Percentiles rank a stretch among this genome's conserved stretches.
phyloP scores from a whole-genome alignment of 2,329 filamentous ascomycete genomes.

The Elsinoe batatas region DNA sequence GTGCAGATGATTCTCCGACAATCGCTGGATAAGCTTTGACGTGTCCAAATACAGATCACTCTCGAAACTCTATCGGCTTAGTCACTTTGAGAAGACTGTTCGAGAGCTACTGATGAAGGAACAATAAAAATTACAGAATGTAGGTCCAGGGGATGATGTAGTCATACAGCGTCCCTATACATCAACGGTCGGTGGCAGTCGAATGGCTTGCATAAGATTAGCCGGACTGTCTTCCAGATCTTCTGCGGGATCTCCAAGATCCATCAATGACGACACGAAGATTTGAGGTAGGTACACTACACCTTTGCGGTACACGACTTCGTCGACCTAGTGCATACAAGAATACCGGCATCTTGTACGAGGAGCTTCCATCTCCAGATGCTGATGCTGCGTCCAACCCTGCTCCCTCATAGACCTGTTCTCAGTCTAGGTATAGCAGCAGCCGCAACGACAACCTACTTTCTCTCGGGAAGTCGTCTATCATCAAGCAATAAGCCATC shows the following conservation, averaged over 20 bases:
- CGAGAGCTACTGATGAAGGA: too few species aligned
- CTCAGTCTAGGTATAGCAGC: slow-evolving; percentile 9
- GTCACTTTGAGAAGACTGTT: not conserved
- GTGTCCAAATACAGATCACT: not conserved
- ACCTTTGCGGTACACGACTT: not conserved
- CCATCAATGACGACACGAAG: slow-evolving; percentile 12
- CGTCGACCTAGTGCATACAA: not conserved
- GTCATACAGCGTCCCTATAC: not conserved
- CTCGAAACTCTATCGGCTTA: slow-evolving; percentile 1
- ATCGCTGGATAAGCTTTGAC: slow-evolving; percentile 7
- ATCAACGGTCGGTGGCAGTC: not conserved
- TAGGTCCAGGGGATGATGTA: not conserved
- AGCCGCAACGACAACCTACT: slow-evolving; percentile 2
- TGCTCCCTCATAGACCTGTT: not conserved
- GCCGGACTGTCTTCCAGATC: not conserved
- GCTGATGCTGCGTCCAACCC: slow-evolving; percentile 6
- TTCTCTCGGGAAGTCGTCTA: not conserved
- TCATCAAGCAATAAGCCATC: not conserved
- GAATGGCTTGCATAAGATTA: not conserved
- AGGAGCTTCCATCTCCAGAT: not conserved
- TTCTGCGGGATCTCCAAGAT: slow-evolving; percentile 2
- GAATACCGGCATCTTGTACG: not conserved
- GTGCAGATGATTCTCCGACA: slow-evolving; percentile 7
- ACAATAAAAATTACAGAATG: not conserved
- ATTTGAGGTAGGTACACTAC: not conserved